Evolutionary conservation across 177 flowering plant species (phyloP).

Genomic region (Telopea speciosissima): DNA sequence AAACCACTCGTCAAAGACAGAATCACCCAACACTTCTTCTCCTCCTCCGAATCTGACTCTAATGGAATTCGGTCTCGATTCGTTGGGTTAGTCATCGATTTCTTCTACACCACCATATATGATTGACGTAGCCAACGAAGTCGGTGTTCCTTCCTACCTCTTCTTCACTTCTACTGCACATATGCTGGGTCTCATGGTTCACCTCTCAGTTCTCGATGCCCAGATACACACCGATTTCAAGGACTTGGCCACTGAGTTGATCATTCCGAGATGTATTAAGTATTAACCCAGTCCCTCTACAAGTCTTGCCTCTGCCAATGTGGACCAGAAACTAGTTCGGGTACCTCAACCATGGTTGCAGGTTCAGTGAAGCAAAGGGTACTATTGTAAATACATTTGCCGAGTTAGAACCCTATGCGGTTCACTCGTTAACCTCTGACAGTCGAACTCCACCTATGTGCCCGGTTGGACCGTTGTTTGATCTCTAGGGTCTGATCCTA

Average conservation of each 20-base stretch:
- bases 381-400: slow-evolving; percentile 7
- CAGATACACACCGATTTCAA: slow-evolving; percentile 1
- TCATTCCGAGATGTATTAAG: slow-evolving; percentile 19
- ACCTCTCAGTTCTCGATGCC: slow-evolving; percentile 16
- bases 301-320: slow-evolving; percentile 13
- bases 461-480: slow-evolving; percentile 9
- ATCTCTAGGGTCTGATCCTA: neutral
- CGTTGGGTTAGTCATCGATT: slow-evolving; percentile 24
- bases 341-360: slow-evolving; percentile 5
- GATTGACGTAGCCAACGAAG: slow-evolving; percentile 28
- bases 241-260: slow-evolving; percentile 13
- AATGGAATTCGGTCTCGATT: slow-evolving; percentile 1
- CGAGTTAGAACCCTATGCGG: slow-evolving; percentile 3
- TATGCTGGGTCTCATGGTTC: slow-evolving; percentile 13
- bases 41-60: neutral
- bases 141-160: slow-evolving; percentile 27
- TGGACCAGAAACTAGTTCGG: neutral
- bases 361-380: slow-evolving; percentile 1
- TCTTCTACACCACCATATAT: slow-evolving; percentile 25
- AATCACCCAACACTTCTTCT: neutral
- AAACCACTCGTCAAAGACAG: slow-evolving; percentile 19
- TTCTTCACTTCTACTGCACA: slow-evolving; percentile 25
- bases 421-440: neutral
- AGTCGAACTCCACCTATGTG: slow-evolving; percentile 7
- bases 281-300: slow-evolving; percentile 20